A percentile compares a stretch with the other conserved stretches of the same genome.
Conservation (phyloP, 768 basidiomycete species). For the Grammothele lineata region DNA sequence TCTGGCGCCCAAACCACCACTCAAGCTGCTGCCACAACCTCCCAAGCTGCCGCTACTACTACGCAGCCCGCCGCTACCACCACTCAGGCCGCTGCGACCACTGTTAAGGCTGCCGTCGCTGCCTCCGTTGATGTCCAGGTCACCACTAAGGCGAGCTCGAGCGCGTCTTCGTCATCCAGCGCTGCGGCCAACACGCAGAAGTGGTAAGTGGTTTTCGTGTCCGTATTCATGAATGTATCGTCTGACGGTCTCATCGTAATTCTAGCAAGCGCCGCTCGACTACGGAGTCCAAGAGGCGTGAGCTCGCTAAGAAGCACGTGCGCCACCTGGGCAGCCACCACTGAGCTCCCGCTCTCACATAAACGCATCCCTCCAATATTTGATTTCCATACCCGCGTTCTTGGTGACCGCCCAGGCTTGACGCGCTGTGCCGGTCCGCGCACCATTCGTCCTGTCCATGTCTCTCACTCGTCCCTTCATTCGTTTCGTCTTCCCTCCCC, state of each 20-base stretch:
- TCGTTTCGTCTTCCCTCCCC: no score
- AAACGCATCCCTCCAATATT: no score
- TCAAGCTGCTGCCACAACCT: neutral
- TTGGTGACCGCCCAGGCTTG: no score
- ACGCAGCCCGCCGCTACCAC: neutral
- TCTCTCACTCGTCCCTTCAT: no score
- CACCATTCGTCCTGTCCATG: no score
- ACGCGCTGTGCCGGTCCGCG: no score
- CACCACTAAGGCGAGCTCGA: neutral
- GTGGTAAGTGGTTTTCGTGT: no score
- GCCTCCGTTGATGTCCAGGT: neutral
- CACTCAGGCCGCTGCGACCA: neutral
- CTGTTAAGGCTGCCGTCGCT: neutral
- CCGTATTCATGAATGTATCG: no score
- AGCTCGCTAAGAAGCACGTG: slow-evolving; percentile 6
- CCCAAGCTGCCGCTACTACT: neutral
- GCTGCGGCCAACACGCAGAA: no score
- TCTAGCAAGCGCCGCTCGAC: neutral
- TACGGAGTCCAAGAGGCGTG: neutral
- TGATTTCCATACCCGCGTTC: no score
- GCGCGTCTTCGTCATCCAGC: neutral
- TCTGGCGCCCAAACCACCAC: neutral
- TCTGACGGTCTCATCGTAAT: no score
- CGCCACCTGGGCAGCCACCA: slow-evolving; percentile 10
- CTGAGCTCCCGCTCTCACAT: no score